A percentile compares a stretch with the other conserved stretches of the same genome.
phyloP scores from a whole-genome alignment of 768 basidiomycete species.

The Udeniomyces megalosporus region DNA sequence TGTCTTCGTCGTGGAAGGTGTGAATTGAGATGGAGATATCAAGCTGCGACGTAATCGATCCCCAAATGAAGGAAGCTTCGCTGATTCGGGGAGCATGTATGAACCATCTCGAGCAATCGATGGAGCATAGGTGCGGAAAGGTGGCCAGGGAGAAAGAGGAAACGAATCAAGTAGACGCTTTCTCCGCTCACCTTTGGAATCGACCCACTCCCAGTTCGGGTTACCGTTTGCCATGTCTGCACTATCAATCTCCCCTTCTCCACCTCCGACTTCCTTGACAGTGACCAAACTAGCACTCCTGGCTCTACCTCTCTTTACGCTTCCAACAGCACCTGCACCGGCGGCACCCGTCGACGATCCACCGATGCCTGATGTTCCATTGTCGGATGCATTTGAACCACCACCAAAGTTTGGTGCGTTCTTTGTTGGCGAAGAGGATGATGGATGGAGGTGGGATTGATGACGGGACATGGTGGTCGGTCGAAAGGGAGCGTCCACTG shows the following conservation, averaged over 20 bases:
- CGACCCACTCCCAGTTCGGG: slow-evolving; percentile 31
- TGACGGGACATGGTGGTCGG: neutral
- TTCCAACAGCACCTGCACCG: neutral
- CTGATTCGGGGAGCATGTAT: no score
- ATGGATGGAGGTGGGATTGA: neutral
- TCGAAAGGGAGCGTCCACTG: no score
- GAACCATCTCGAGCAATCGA: neutral
- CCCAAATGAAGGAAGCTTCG: neutral
- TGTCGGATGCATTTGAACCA: neutral
- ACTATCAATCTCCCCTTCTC: slow-evolving; percentile 28
- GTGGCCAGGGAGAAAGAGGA: neutral
- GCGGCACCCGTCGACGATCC: neutral
- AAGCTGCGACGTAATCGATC: neutral
- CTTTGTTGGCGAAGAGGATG: neutral
- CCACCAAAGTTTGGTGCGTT: neutral
- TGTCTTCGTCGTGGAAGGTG: no score
- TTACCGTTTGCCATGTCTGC: slow-evolving; percentile 28
- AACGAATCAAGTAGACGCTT: neutral
- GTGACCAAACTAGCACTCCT: slow-evolving; percentile 30
- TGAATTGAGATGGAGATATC: neutral
- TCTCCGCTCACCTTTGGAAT: slow-evolving; percentile 26
- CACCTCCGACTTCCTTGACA: slow-evolving; percentile 31
- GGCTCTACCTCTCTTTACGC: slow-evolving; percentile 21
- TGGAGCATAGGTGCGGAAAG: no score
- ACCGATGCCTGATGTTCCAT: neutral